These are phyloP conservation scores for Macrolepiota dolichaula DNA, from an alignment of 768 basidiomycete species.

Conservation along the genomic window DNA sequence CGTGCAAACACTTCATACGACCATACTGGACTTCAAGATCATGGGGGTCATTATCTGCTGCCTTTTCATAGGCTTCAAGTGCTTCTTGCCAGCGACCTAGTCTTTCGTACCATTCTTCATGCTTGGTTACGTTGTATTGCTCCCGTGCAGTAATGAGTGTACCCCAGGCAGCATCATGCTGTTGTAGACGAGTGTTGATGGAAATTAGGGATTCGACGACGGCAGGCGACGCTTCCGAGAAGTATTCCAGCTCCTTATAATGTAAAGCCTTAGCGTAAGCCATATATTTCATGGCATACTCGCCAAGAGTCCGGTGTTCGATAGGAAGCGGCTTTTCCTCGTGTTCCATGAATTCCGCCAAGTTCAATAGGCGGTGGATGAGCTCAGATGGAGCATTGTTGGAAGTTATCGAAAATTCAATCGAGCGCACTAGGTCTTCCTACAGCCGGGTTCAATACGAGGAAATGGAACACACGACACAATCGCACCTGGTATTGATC, in stretches of 20 bases:
- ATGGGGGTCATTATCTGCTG: constrained; percentile 69
- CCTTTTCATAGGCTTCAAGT: constrained; percentile 77
- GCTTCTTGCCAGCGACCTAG: constrained; percentile 97
- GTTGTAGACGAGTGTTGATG: constrained; percentile 95
- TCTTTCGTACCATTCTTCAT: constrained; percentile 98
- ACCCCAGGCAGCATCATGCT: constrained; percentile 97
- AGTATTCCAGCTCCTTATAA: constrained; percentile 98
- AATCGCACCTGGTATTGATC: constrained; percentile 88
- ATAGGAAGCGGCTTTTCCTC: constrained; percentile 95
- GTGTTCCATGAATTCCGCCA: constrained; percentile 99
- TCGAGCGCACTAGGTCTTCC: constrained; percentile 92
- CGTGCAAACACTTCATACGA: constrained; percentile 93
- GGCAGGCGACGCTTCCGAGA: constrained; percentile 83
- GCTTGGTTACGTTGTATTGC: constrained; percentile 86
- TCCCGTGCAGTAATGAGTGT: constrained; percentile 88
- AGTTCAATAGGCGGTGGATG: constrained; percentile 85
- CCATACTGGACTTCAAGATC: constrained; percentile 80
- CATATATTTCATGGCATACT: constrained; percentile 89
- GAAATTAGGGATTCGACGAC: constrained; percentile 94
- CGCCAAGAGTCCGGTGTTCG: constrained; percentile 88
- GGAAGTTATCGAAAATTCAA: constrained; percentile 82
- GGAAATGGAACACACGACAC: not conserved
- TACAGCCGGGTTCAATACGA: constrained; percentile 26
- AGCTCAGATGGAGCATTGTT: constrained; percentile 79
- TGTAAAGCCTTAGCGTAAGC: constrained; percentile 97